Evolutionary conservation across 805 yeast species (phyloP), one percentile per base, ranked within the genome.

Genomic region (Isabelozyma rhagii): DNA sequence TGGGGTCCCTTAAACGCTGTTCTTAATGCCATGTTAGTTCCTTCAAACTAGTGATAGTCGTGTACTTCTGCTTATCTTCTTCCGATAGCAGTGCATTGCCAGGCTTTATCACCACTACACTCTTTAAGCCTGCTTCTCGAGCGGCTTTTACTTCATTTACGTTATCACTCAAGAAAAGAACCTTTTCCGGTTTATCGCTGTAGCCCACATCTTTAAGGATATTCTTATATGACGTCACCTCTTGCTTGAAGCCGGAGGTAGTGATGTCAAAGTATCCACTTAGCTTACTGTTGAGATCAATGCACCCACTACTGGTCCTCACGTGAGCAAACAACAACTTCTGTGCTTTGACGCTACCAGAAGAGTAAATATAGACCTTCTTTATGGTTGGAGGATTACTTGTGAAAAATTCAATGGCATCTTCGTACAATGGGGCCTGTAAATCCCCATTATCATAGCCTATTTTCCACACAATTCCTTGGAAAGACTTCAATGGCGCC

Each of bases 291-390:
- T 80, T 86, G 59, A 89, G 64, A 63, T 87, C 88, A 10, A 67
- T 51, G 5, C 65, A 64, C 8, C 67, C 66, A 4, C 69, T 67
- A 10, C 45, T 47, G 31, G 54, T 49, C 47, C 69, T 69, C 8
- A 87, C 92, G 62, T 87, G 79, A 0, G 75, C 77, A 61, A 92
- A 89, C 50, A 92, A 68, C 52, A 92, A 69, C 58, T 84, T 86
- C 59, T 92, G 98, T 0, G 97, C 97, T 51, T 83, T 80, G 21
- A 92, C 82, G 41, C 94, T 85, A 0, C 98, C 98, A 27, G 96
- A 87, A 0, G 97, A 90, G 68, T 92, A 92, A 15, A 92, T 89
- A 61, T 77, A 87, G 0, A 89, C 69, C 2, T 69, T 68, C 14
- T 44, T 52, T 4, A 43, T 18, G 3, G 50, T 25, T 1, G 58